Base-by-base conservation (phyloP, 2,329 filamentous ascomycete species). In the Microsporum canis region DNA sequence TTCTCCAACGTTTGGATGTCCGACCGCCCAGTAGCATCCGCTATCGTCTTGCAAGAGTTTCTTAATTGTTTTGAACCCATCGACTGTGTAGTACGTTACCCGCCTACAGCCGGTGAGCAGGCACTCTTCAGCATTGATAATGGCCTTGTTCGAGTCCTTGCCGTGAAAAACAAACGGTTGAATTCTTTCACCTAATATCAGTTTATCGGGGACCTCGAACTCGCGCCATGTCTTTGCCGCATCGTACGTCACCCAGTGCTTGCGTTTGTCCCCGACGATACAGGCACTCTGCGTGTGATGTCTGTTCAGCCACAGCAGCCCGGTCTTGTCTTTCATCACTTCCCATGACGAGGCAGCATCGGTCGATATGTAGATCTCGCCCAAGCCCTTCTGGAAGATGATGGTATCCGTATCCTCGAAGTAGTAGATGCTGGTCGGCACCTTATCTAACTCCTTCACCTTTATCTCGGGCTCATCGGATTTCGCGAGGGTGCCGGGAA, bases 391-490 rank as follows among this genome's bases (percentile, higher is more conserved):
- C 2, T 33, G 33, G 14, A 90, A 85, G 53, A 97, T 75, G 62
- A 95, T 79, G 58, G 88, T 83, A 72, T 96, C 87, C 66, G 89
- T 91, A 72, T 92, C 89, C 70, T 94, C 87, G 71, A 99, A 97
- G 76, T 96, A 99, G 76, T 88, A 88, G 66, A 96, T 78, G 71
- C 85, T 85, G 60, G 76, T 71, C 0, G 90, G 88, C 60, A 80
- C 75, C 68, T 85, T 79, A 51, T 87, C 78, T 75, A 96, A 88
- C 55, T 81, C 75, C 59, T 78, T 88, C 62, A 79, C 76, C 64
- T 81, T 79, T 68, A 96, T 80, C 61, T 80, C 79, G 29, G 91
- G 91, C 57, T 79, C 78, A 69, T 85, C 82, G 45, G 67, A 67
- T 72, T 86, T 87, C 60, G 84, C 76, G 5, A 49, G 43, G 29